Percentiles rank a stretch among this genome's conserved stretches.
Conservation (phyloP, 805 yeast genomes). For the Yarrowia sp. region DNA sequence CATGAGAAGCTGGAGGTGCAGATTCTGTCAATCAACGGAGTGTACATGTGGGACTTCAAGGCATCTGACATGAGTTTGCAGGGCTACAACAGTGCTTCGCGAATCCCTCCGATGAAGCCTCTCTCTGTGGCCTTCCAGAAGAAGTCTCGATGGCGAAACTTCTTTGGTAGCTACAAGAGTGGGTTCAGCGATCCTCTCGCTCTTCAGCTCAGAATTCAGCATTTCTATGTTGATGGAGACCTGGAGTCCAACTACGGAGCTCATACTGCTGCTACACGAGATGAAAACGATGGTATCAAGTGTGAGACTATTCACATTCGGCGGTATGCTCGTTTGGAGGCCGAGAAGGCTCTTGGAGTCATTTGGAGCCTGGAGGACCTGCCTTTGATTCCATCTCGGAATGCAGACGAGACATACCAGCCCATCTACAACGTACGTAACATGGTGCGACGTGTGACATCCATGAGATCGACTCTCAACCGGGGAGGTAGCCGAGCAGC, state of each 20-base stretch:
- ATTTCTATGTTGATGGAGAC: conserved; percentile 12
- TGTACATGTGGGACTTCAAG: conserved; percentile 21
- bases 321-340: conserved; percentile 16
- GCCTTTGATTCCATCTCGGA: not conserved
- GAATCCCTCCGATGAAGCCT: conserved; percentile 3
- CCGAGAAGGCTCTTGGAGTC: conserved; percentile 6
- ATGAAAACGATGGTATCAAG: conserved; percentile 14
- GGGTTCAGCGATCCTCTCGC: not conserved
- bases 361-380: conserved; percentile 4
- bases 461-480: not conserved
- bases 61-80: conserved; percentile 18
- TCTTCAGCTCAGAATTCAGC: conserved; percentile 4
- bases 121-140: conserved; percentile 16
- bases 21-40: conserved; percentile 12
- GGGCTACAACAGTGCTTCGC: conserved; percentile 22
- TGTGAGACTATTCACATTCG: conserved; percentile 14
- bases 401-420: conserved; percentile 15
- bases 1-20: conserved; percentile 24
- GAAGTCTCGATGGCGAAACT: conserved; percentile 5
- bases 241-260: conserved; percentile 13
- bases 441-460: conserved; percentile 1
- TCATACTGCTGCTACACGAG: conserved; percentile 7
- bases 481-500: not conserved
- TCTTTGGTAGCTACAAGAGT: conserved; percentile 7
- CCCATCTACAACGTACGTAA: conserved; percentile 13